Conservation (phyloP, 108 stramenopile genomes). For the Skeletonema marinoi region DNA sequence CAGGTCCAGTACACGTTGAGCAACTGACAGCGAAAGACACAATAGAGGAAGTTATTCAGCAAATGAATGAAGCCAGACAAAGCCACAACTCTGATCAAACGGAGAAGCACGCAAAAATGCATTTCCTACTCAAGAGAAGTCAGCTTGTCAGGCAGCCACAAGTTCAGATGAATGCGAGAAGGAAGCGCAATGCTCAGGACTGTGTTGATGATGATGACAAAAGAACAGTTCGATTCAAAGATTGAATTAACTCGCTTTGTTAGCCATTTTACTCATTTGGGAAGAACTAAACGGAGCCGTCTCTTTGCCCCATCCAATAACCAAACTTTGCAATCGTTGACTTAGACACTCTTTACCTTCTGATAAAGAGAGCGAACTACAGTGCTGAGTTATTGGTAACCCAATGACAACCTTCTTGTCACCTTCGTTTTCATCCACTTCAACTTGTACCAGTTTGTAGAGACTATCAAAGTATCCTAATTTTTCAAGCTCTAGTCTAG, state of each 20-base stretch:
- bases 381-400: not conserved
- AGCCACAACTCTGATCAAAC: not conserved
- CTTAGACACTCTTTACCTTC: not conserved
- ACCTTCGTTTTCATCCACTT: not conserved
- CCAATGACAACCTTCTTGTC: not conserved
- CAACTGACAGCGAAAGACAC: constrained; percentile 82
- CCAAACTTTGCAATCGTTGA: too few relatives aligned
- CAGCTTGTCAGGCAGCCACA: constrained; percentile 3
- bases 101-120: constrained; percentile 33
- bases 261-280: not conserved
- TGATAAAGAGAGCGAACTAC: not conserved
- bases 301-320: not conserved
- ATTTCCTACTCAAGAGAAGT: constrained; percentile 29
- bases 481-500: constrained; percentile 53
- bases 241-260: not conserved
- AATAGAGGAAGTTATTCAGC: constrained; percentile 82
- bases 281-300: not conserved
- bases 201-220: not conserved
- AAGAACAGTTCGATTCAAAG: not conserved
- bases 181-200: not conserved
- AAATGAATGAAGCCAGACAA: constrained; percentile 30
- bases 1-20: constrained; percentile 82
- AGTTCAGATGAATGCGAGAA: not conserved
- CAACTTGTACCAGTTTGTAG: constrained; percentile 65
- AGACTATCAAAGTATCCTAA: constrained; percentile 61